Evolutionary conservation across 805 yeast species (phyloP), one percentile per base, ranked within the genome.

Genomic region (Wickerhamiella slavikovae): DNA sequence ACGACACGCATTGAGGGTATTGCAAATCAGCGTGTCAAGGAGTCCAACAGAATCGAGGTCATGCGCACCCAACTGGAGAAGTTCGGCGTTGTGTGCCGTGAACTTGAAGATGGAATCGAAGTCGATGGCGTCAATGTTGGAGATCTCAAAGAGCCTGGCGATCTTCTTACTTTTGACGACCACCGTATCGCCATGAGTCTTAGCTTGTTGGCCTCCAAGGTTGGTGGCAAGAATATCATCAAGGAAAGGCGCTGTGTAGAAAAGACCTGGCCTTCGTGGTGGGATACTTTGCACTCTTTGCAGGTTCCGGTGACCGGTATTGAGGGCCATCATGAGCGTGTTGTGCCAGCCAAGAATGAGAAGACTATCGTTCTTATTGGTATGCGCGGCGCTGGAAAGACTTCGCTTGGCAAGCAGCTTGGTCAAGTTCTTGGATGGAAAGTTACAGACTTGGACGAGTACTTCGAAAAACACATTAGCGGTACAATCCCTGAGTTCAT

Each of bases 201-300:
- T 53, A 78, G 93, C 3, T 59, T 89, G 35, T 56, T 89, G 30
- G 85, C 94, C 3, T 80, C 92, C 21, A 59, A 78, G 43, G 64
- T 67, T 29, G 43, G 45, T 1, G 59, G 57, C 3, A 71, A 77
- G 1, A 85, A 76, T 1, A 58, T 70, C 38, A 69, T 89, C 35
- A 68, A 73, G 40, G 94, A 85, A 47, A 70, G 95, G 54, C 67
- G 75, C 16, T 80, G 95, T 48, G 91, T 94, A 2, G 91, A 85
- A 33, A 89, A 89, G 57, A 89, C 98, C 0, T 89, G 98, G 98
- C 98, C 98, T 14, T 96, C 95, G 22, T 89, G 98, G 98, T 89
- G 98, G 98, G 98, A 89, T 54, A 65, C 71, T 21, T 58, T 89
- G 38, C 82, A 71, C 47, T 54, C 62, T 28, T 67, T 89, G 42